These are phyloP conservation scores for Salvia hispanica DNA, from an alignment of 257 asterid genomes.

Conservation along the genomic window DNA sequence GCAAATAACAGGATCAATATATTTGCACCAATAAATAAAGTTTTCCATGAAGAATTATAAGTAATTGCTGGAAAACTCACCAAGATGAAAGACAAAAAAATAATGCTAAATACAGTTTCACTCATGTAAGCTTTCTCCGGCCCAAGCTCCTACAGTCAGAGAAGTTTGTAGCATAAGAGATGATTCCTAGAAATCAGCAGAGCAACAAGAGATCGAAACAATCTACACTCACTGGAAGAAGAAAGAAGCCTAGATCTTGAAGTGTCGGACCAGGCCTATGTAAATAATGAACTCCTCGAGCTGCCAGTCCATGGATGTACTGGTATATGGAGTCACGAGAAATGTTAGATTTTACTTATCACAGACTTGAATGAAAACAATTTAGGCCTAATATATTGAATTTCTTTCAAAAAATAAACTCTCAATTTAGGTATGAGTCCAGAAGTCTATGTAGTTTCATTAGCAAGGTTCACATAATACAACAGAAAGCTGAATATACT, in stretches of 20 bases:
- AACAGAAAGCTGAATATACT: conserved; percentile 12
- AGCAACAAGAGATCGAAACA: background rate
- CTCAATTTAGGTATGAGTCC: background rate
- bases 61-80: conserved; percentile 46
- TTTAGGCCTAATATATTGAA: background rate
- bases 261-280: conserved; percentile 93
- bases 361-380: background rate
- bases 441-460: background rate
- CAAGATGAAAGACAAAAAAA: conserved; percentile 80
- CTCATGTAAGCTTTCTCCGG: conserved; percentile 77
- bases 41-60: background rate
- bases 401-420: background rate
- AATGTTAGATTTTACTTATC: conserved; percentile 6
- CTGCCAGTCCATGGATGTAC: conserved; percentile 94
- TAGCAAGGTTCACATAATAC: background rate
- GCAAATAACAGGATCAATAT: conserved; percentile 15
- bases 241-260: conserved; percentile 80
- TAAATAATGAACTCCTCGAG: conserved; percentile 89
- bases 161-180: conserved; percentile 18
- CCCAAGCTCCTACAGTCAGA: conserved; percentile 76
- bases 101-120: conserved; percentile 71
- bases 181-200: background rate
- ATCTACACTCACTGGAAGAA: conserved; percentile 46
- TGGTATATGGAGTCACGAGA: conserved; percentile 36
- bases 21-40: background rate